Base-by-base conservation (phyloP, 2,329 filamentous ascomycete genomes). In the Colletotrichum sp. region DNA sequence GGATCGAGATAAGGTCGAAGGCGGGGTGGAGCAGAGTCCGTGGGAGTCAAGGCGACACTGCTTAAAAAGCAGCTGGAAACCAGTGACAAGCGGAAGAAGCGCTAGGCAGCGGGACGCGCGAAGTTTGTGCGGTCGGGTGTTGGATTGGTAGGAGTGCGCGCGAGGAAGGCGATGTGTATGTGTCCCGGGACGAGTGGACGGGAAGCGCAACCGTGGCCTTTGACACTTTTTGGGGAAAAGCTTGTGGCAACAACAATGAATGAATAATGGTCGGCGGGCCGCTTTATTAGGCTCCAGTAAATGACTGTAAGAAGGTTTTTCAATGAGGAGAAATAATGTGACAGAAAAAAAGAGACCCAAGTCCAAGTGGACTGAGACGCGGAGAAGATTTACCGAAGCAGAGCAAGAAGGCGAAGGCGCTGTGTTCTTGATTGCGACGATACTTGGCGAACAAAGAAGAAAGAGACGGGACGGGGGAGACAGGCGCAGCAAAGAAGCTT, bases 121-220 rank as follows among this genome's bases (percentile, higher is more conserved):
- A 32, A 30, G 60, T 30, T 39, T 39, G 34, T 30, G 64, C 30
- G 59, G 44, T 30, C 66, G 57, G 16, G 28, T 49, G 12, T 44
- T 59, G 44, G 21, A 5, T 60, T 39, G 44, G 32, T 6, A 60
- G 52, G 52, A 71, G 39, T 16, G 36, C 44, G 67, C 24, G 57
- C 21, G 57, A 26, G 32, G 60, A 65, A 18, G 26, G 60, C 28
- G 49, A 74, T 65, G 65, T 63, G 34, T 69, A 10, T 55, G 18
- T 55, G 34, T 65, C 44, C 21, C 24, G n/a, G 74, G 65, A 24
- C 36, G 44, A 63, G 52, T 70, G 72, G 69, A 66, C 26, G 15
- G 68, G 60, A 76, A 76, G 66, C 71, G 75, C 75, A 76, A 76
- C 75, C 75, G 75, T 76, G 75, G 75, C 75, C 75, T 76, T 75